A percentile compares a stretch with the other conserved stretches of the same genome.
Evolutionary conservation across 1,284 basidiomycete genomes (phyloP).

Genomic region (Trichosporon sp.): DNA sequence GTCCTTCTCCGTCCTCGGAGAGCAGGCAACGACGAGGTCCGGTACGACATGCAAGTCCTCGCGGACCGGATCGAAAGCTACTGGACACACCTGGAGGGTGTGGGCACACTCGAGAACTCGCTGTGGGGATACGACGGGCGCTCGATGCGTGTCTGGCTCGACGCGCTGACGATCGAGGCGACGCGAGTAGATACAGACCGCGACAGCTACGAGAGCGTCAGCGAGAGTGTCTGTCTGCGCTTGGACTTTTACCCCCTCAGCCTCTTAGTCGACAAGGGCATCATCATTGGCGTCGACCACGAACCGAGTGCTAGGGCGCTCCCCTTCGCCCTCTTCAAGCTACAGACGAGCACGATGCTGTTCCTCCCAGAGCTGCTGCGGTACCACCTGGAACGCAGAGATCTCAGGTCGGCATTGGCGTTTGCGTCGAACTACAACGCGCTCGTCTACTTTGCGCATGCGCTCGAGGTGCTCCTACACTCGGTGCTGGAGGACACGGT

Average conservation of each 20-base stretch:
- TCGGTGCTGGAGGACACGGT: constrained; percentile 91
- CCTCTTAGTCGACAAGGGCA: constrained; percentile 97
- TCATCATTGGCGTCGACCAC: constrained; percentile 93
- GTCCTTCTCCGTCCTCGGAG: constrained; percentile 82
- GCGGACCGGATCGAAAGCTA: constrained; percentile 95
- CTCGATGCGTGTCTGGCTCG: constrained; percentile 89
- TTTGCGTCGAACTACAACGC: constrained; percentile 85
- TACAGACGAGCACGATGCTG: constrained; percentile 89
- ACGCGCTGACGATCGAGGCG: constrained; percentile 85
- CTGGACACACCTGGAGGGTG: constrained; percentile 94
- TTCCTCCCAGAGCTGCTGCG: constrained; percentile 91
- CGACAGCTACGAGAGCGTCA: constrained; percentile 67
- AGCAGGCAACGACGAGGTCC: constrained; percentile 77
- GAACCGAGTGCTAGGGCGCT: constrained; percentile 78
- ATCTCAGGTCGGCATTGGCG: constrained; percentile 75
- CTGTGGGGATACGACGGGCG: constrained; percentile 96
- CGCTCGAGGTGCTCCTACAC: constrained; percentile 90
- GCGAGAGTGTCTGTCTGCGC: constrained; percentile 87
- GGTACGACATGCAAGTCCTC: constrained; percentile 96
- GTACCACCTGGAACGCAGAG: constrained; percentile 73
- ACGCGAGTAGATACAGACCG: constrained; percentile 56
- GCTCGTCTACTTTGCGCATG: constrained; percentile 91
- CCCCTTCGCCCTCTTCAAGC: constrained; percentile 88
- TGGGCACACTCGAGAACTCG: constrained; percentile 90
- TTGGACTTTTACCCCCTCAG: constrained; percentile 95